Percentiles rank a stretch among this genome's conserved stretches.
Evolutionary conservation across 176 grass and related monocot species (phyloP).

Genomic region (Alloteropsis semialata): DNA sequence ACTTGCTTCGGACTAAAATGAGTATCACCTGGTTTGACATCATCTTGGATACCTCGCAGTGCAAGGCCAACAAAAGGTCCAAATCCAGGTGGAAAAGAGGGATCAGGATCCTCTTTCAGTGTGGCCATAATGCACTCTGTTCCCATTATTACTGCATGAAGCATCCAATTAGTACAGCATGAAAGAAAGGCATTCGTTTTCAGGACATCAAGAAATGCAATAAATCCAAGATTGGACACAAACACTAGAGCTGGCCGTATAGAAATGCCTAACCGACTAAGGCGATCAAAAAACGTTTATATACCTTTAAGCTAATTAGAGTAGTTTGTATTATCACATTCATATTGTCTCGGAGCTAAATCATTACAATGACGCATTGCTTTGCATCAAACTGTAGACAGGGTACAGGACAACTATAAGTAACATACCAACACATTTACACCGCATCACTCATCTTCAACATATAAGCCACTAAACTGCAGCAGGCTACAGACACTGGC

Average conservation of each 20-base stretch:
- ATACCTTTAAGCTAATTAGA: neutral
- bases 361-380: neutral
- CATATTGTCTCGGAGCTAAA: neutral
- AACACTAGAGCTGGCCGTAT: neutral
- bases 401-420: neutral
- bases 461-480: neutral
- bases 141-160: constrained; percentile 51
- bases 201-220: neutral
- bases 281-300: neutral
- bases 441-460: neutral
- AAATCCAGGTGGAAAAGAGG: constrained; percentile 78
- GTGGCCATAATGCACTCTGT: constrained; percentile 52
- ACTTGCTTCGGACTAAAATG: constrained; percentile 35
- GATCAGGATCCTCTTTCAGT: constrained; percentile 45
- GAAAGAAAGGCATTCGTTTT: neutral
- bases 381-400: neutral
- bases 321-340: neutral
- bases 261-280: neutral
- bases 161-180: neutral
- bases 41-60: constrained; percentile 29
- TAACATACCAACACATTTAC: neutral
- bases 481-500: neutral
- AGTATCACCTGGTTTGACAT: constrained; percentile 11
- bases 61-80: constrained; percentile 48
- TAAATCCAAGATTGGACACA: neutral